Evolutionary conservation across 2,329 filamentous ascomycete species (phyloP).

Genomic region (Arachnomyces sp.): DNA sequence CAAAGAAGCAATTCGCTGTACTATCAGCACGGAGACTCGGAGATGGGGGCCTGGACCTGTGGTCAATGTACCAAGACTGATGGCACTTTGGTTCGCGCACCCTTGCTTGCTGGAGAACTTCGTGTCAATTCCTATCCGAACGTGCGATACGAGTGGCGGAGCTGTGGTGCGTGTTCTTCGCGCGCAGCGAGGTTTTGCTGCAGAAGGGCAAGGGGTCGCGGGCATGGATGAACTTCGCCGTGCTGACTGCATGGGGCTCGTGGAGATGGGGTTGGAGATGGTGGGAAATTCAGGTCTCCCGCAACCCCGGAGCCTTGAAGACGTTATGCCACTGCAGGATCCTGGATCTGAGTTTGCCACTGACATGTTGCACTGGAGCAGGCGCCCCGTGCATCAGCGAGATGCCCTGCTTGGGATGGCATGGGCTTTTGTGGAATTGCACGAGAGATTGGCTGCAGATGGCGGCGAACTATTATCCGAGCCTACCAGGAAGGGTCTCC

Average conservation of each 20-base stretch:
- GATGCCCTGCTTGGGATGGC: conserved; percentile 26
- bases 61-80: conserved; percentile 16
- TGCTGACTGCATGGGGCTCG: too few species aligned
- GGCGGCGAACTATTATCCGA: too few species aligned
- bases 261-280: too few species aligned
- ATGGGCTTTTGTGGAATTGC: conserved; percentile 25
- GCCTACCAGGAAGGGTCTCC: too few species aligned
- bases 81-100: conserved; percentile 34
- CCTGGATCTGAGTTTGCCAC: conserved; percentile 18
- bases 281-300: too few species aligned
- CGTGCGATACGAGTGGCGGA: conserved; percentile 24
- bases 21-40: too few species aligned
- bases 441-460: conserved; percentile 5
- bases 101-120: conserved; percentile 31
- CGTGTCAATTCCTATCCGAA: conserved; percentile 29
- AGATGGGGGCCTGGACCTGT: background rate
- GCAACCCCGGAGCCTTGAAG: too few species aligned
- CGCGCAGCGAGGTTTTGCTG: conserved; percentile 32
- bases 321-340: too few species aligned
- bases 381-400: conserved; percentile 16
- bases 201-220: too few species aligned
- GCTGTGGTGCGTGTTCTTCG: conserved; percentile 33
- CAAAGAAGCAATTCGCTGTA: too few species aligned
- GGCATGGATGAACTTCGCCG: too few species aligned
- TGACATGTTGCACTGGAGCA: conserved; percentile 16